Conservation (phyloP, 2,329 filamentous ascomycete species). For the Claviceps paspali region DNA sequence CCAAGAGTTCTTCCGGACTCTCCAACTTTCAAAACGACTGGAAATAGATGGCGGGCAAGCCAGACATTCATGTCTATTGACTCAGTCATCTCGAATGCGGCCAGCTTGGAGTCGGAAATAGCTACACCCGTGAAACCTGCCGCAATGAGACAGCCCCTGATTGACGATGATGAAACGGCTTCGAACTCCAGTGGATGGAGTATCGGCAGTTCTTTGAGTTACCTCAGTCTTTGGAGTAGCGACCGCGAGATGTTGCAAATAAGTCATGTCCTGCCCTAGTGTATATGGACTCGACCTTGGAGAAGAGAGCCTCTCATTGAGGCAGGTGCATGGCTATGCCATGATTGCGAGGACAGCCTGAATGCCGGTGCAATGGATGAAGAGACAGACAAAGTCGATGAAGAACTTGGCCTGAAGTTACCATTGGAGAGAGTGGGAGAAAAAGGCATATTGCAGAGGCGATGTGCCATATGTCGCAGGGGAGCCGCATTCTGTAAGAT, state of each 20-base stretch:
- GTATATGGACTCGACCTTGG: constrained; percentile 3
- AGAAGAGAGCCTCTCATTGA: not conserved
- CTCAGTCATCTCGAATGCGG: not conserved
- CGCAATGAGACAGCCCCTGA: not conserved
- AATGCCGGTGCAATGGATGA: not conserved
- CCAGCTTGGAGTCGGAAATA: not conserved
- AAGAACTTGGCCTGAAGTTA: constrained; percentile 2
- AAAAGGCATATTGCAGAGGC: constrained; percentile 4
- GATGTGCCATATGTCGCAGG: constrained; percentile 7
- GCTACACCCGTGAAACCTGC: not conserved
- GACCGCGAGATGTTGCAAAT: too few relatives aligned
- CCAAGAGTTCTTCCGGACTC: not conserved
- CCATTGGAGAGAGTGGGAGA: constrained; percentile 6
- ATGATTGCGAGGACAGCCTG: constrained; percentile 6
- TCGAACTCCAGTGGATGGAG: too few relatives aligned
- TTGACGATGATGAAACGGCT: constrained; percentile 1
- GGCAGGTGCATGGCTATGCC: constrained; percentile 10
- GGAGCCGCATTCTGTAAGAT: constrained; percentile 6
- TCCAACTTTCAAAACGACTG: not conserved
- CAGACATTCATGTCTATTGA: not conserved
- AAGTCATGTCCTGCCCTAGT: not conserved
- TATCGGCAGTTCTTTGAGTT: too few relatives aligned
- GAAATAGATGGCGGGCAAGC: not conserved
- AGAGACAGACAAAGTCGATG: not conserved
- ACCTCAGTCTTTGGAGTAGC: not conserved